Base-by-base conservation (phyloP, 2,329 filamentous ascomycete species). In the Pseudogymnoascus sp. region DNA sequence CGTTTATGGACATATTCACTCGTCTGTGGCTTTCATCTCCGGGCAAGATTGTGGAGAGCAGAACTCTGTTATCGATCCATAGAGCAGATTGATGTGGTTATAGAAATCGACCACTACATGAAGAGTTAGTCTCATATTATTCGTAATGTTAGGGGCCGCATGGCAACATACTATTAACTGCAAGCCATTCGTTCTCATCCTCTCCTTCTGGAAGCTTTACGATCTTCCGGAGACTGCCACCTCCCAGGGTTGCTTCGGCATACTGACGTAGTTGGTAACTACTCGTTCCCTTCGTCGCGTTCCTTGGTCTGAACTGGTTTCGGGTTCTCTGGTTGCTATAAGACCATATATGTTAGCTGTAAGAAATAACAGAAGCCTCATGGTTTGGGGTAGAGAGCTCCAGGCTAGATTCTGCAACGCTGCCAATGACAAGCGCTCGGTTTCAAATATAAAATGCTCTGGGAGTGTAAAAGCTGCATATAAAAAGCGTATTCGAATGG, bases 11-110 rank as follows among this genome's bases (percentile, higher is more conserved):
- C 17, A 35, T 56, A 68, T 85, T 68, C 83, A 95, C 89, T 99
- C 95, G 78, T 99, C 96, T 9, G 95, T 99, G n/a, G 95, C 95
- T 78, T 99, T 99, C 95, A 99, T 99, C 79, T 97, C 95, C 0
- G 95, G 95, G 76, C 95, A 99, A 68, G 92, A 92, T 75, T 95
- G 89, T 33, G 95, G 93, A 26, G 95, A 97, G 82, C 95, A 99
- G 78, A 99, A 99, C 75, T 99, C 95, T 65, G 95, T 99, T 74
- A 99, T 99, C 68, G 95, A 95, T 65, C 96, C 96, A 76, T 99
- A 99, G 65, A 99, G 88, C 37, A 99, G 84, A 78, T 99, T 99
- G 81, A 99, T 96, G 78, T 99, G 95, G 80, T 99, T 99, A 85
- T 99, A 99, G 78, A 99, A 99, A 78, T 99, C 95, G 80, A 99